phyloP scores from a whole-genome alignment of 2,329 filamentous ascomycete genomes.

The Blastomyces parvus region DNA sequence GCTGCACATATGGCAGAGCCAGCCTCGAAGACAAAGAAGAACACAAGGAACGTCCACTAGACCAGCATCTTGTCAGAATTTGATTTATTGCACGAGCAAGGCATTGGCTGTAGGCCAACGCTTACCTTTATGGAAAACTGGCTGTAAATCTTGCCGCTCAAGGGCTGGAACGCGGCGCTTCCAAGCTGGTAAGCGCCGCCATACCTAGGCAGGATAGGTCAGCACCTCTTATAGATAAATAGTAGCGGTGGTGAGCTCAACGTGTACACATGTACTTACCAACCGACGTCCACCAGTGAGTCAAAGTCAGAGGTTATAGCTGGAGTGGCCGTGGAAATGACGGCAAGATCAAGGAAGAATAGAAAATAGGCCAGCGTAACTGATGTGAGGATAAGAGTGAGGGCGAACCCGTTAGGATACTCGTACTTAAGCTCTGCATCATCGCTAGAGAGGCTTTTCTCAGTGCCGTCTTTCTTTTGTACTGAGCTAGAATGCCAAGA shows the following conservation, averaged over 20 bases:
- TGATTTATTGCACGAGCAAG: not conserved
- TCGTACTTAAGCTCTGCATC: constrained; percentile 15
- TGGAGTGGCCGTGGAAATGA: constrained; percentile 20
- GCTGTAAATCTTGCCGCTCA: constrained; percentile 22
- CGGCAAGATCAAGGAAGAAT: constrained; percentile 19
- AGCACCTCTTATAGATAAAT: not conserved
- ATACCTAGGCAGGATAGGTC: not conserved
- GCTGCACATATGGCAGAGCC: constrained; percentile 21
- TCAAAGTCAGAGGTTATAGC: constrained; percentile 21
- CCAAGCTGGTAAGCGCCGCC: constrained; percentile 13
- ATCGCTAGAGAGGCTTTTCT: constrained; percentile 12
- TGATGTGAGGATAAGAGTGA: constrained; percentile 18
- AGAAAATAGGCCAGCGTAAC: constrained; percentile 21
- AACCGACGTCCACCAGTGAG: constrained; percentile 20
- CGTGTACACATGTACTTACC: constrained; percentile 19
- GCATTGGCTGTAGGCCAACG: not conserved
- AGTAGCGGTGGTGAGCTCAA: not conserved
- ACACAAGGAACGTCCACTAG: constrained; percentile 25
- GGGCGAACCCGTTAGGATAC: constrained; percentile 16
- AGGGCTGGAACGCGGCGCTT: constrained; percentile 21
- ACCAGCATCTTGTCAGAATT: constrained; percentile 8
- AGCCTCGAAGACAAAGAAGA: constrained; percentile 26
- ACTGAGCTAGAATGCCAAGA: not conserved
- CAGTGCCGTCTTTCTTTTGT: not conserved
- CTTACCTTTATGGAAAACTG: constrained; percentile 19